A percentile compares a stretch with the other conserved stretches of the same genome.
Conservation (phyloP, 441 rosid genomes). For the Brassica balearica region DNA sequence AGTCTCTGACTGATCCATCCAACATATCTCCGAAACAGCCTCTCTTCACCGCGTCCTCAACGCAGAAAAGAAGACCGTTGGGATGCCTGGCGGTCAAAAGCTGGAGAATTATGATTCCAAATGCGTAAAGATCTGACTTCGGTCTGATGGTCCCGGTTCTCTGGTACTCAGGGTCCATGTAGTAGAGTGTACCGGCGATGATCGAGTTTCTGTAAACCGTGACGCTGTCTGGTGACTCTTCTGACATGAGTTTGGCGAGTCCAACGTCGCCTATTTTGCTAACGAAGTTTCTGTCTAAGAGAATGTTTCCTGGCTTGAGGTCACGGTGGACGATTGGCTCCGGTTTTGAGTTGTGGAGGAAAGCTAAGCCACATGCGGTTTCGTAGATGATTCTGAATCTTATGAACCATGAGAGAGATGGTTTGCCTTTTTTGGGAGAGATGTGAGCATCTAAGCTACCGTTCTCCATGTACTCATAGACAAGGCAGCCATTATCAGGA, state of each 20-base stretch:
- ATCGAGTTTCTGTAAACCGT: conserved; percentile 70
- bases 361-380: conserved; percentile 87
- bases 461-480: conserved; percentile 87
- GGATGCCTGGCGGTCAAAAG: conserved; percentile 67
- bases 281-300: conserved; percentile 73
- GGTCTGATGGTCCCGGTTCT: conserved; percentile 91
- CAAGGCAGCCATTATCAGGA: conserved; percentile 81
- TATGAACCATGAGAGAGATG: conserved; percentile 81
- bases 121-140: conserved; percentile 88
- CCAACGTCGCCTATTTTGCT: conserved; percentile 95
- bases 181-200: conserved; percentile 75
- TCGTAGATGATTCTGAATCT: conserved; percentile 77
- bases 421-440: conserved; percentile 58
- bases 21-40: conserved; percentile 61
- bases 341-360: conserved; percentile 93
- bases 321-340: conserved; percentile 88
- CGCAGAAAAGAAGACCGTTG: conserved; percentile 61
- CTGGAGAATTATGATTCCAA: conserved; percentile 79
- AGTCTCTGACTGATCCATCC: conserved; percentile 63
- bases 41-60: conserved; percentile 66
- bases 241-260: conserved; percentile 76
- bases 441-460: conserved; percentile 80
- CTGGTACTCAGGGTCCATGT: conserved; percentile 93
- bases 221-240: conserved; percentile 69
- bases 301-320: conserved; percentile 80